Evolutionary conservation across 1,139 yeast genomes (phyloP), one percentile per base, ranked within the genome.

Genomic region (Sugiyamaella sp.): DNA sequence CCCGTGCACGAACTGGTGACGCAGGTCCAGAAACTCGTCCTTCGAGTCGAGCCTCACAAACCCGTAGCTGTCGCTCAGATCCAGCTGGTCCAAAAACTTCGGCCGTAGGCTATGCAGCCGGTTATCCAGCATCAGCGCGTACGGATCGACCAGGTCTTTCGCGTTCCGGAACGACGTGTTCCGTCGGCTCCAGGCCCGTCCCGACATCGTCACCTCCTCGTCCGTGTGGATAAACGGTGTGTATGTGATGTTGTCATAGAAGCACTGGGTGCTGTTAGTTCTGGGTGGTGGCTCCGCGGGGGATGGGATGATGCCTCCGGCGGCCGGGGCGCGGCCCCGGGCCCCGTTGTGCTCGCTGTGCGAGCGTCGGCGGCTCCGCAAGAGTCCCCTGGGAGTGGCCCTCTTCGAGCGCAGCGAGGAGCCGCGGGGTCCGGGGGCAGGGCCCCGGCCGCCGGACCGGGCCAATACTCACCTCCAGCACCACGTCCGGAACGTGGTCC

Each of bases 181-280:
- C 17, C 68, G 55, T 33, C 62, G 57, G 10, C 55, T 48, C 59
- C 64, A 57, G 5, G 56, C 50, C 19, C 56, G 25, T 12, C 6
- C 14, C 12, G 44, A 41, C 9, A 29, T 33, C 2, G 39, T 4
- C 6, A 57, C 56, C 16, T 71, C 75, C 39, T 72, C 75, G 21
- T 71, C 73, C 16, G 72, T 64, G 27, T 71, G 74, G 19, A 74
- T 68, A 54, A 85, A 83, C 12, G 84, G 85, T 2, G 80, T 70
- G 52, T 75, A 75, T 0, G 84, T 80, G 46, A 84, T 80, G 63
- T 85, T 85, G 61, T 84, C 90, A 63, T 77, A 85, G 58, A 79
- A 79, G 64, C 84, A 85, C 55, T 74, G 19, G 16, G 27, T 22
- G 10, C 14, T 4, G 21, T 19, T 40, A 40, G 44, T 39, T 9